Percentiles rank a stretch among this genome's conserved stretches.
These are phyloP conservation scores for Fusarium torreyae DNA, from an alignment of 2,329 filamentous ascomycete species.

Conservation along the genomic window DNA sequence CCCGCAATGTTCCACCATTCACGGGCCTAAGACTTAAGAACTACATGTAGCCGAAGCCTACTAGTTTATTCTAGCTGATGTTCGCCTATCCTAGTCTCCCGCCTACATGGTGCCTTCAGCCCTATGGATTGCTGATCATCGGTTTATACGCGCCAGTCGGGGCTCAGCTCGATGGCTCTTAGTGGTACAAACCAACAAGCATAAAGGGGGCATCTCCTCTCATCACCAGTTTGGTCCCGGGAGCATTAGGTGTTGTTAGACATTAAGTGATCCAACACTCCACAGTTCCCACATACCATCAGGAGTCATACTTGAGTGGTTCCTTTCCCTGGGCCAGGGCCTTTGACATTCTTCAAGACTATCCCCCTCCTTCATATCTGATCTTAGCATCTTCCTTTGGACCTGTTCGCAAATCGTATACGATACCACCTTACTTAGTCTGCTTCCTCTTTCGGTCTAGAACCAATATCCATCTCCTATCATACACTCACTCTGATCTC, in stretches of 20 bases:
- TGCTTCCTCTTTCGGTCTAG: slow-evolving; percentile 1
- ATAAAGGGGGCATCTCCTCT: slow-evolving; percentile 31
- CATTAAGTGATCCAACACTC: neutral
- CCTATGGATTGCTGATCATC: slow-evolving; percentile 17
- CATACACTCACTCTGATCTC: slow-evolving; percentile 11
- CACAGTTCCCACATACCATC: neutral
- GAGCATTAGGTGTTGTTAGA: neutral
- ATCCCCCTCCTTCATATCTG: neutral
- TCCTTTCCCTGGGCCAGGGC: neutral
- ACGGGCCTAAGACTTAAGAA: neutral
- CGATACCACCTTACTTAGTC: neutral
- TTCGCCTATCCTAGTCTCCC: slow-evolving; percentile 1
- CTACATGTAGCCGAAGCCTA: neutral
- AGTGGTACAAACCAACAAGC: slow-evolving; percentile 24
- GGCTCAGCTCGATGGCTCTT: neutral
- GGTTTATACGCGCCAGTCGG: slow-evolving; percentile 3
- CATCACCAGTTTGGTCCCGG: neutral
- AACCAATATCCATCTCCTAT: neutral
- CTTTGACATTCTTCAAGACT: neutral
- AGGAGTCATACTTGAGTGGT: neutral
- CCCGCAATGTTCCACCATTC: slow-evolving; percentile 18
- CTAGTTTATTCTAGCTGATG: neutral
- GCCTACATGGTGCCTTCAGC: slow-evolving; percentile 18
- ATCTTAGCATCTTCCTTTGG: neutral
- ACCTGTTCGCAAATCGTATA: neutral